Percentiles rank a stretch among this genome's conserved stretches.
phyloP scores from a whole-genome alignment of 202 grass and related monocot species.

The Setaria viridis region DNA sequence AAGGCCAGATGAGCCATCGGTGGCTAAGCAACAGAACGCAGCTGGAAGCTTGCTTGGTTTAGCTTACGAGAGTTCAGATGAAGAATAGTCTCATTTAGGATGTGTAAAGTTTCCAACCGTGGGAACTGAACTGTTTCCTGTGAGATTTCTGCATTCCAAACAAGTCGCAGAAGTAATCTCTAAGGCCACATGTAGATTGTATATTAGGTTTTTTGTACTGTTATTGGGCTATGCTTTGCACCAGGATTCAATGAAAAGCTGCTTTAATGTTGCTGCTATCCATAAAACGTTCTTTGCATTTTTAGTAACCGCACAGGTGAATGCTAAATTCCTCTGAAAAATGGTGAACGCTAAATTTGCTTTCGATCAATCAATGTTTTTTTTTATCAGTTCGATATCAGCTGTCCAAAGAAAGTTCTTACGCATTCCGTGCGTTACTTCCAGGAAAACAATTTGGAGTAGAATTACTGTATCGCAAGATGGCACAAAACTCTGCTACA shows the following conservation, averaged over 20 bases:
- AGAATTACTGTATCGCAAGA: not conserved
- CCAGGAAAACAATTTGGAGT: not conserved
- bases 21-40: constrained; percentile 28
- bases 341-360: too few species aligned
- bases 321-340: not conserved
- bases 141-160: not conserved
- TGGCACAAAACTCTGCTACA: not conserved
- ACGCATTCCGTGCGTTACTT: too few species aligned
- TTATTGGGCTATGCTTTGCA: constrained; percentile 44
- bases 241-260: constrained; percentile 24
- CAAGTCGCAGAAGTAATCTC: not conserved
- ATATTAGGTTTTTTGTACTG: constrained; percentile 41
- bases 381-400: not conserved
- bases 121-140: constrained; percentile 1
- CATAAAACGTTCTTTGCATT: not conserved
- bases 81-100: constrained; percentile 51
- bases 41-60: constrained; percentile 79
- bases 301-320: not conserved
- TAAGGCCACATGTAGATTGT: constrained; percentile 38
- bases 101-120: not conserved
- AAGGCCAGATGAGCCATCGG: constrained; percentile 40
- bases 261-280: not conserved
- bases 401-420: not conserved
- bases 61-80: constrained; percentile 86
- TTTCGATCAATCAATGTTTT: not conserved